phyloP scores from a whole-genome alignment of 106 monocot genomes.

The Xerophyta viscosa region DNA sequence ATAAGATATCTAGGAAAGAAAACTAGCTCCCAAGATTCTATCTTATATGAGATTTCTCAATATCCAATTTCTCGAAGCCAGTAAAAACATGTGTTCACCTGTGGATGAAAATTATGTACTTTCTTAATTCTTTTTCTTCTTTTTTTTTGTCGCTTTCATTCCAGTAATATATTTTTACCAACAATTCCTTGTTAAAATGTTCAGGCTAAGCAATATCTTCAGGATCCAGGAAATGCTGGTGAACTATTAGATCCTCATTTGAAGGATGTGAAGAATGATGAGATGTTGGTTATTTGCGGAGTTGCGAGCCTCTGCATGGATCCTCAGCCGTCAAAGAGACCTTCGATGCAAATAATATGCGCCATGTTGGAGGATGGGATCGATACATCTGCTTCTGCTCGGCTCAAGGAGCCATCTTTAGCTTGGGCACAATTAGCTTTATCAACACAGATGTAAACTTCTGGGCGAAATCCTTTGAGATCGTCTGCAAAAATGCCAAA shows the following conservation, averaged over 20 bases:
- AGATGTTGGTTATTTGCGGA: constrained; percentile 53
- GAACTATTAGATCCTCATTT: constrained; percentile 69
- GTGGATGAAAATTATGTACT: too few species aligned
- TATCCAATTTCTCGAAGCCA: too few species aligned
- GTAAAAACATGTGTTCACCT: too few species aligned
- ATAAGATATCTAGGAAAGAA: too few species aligned
- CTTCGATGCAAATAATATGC: constrained; percentile 76
- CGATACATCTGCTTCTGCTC: constrained; percentile 56
- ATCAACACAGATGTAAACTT: constrained; percentile 11
- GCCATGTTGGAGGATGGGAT: constrained; percentile 78
- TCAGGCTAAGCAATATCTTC: constrained; percentile 65
- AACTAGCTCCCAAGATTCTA: too few species aligned
- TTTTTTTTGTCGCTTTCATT: too few species aligned
- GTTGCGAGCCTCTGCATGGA: constrained; percentile 64
- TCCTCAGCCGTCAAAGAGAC: constrained; percentile 68
- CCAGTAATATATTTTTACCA: too few species aligned
- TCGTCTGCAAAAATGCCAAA: too few species aligned
- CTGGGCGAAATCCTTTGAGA: too few species aligned
- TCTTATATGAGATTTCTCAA: too few species aligned
- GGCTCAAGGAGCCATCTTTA: constrained; percentile 63
- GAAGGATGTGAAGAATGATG: constrained; percentile 50
- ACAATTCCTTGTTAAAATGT: too few species aligned
- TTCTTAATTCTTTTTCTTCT: too few species aligned
- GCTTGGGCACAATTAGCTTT: constrained; percentile 76
- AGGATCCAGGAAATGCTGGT: constrained; percentile 50